These are phyloP conservation scores for Pittosporum tobira DNA, from an alignment of 129 eudicot species.

Conservation along the genomic window DNA sequence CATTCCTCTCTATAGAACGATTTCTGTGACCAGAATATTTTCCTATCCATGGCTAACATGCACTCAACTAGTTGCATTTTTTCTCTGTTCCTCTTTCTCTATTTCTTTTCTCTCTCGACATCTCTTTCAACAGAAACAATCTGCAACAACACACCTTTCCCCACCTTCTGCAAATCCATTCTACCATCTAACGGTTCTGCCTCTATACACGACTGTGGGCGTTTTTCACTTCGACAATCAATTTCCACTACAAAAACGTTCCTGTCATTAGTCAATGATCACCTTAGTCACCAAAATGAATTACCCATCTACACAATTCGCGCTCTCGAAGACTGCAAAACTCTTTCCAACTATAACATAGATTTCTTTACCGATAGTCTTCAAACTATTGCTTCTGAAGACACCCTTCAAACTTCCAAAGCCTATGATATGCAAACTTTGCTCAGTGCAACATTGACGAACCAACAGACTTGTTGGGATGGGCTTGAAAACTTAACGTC, in stretches of 20 bases:
- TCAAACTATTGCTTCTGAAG: not conserved
- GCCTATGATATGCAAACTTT: slow-evolving; percentile 13
- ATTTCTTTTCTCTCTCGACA: not conserved
- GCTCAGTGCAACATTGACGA: too few relatives aligned
- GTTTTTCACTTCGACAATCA: slow-evolving; percentile 8
- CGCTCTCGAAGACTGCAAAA: slow-evolving; percentile 28
- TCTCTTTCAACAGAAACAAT: not conserved
- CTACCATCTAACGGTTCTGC: not conserved
- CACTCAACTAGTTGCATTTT: not conserved
- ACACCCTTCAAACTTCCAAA: not conserved
- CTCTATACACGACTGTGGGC: slow-evolving; percentile 10
- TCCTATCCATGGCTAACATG: slow-evolving; percentile 13
- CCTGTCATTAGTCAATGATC: slow-evolving; percentile 1
- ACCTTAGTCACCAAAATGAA: not conserved
- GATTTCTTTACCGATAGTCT: slow-evolving; percentile 10
- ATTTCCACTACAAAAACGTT: slow-evolving; percentile 2
- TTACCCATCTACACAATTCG: slow-evolving; percentile 1
- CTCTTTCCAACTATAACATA: slow-evolving; percentile 7
- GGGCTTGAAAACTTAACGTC: slow-evolving; percentile 6
- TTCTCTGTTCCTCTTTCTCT: not conserved
- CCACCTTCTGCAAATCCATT: slow-evolving; percentile 21
- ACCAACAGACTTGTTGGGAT: slow-evolving; percentile 27
- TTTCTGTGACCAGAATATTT: too few relatives aligned
- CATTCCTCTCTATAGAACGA: too few relatives aligned
- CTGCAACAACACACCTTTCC: slow-evolving; percentile 23